A percentile compares a stretch with the other conserved stretches of the same genome.
Evolutionary conservation across 257 asterid genomes (phyloP).

Genomic region (Anisodus acutangulus): DNA sequence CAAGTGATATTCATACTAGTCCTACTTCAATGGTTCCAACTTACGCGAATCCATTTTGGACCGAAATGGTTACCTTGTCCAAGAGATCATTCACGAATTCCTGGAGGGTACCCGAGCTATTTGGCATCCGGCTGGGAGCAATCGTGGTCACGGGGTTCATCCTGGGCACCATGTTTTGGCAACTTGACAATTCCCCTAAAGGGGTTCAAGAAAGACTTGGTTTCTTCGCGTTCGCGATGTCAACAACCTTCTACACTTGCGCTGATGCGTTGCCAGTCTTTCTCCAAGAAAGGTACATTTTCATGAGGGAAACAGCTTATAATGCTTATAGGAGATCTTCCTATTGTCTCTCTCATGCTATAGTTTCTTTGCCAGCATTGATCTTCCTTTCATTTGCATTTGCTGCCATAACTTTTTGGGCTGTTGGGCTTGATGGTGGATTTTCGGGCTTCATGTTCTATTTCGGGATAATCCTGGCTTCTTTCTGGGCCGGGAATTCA

Average conservation of each 20-base stretch:
- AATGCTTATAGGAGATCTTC: slow-evolving; percentile 74
- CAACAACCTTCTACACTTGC: slow-evolving; percentile 80
- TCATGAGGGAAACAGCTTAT: slow-evolving; percentile 76
- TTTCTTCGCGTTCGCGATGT: slow-evolving; percentile 77
- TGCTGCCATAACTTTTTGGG: slow-evolving; percentile 70
- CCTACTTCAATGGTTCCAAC: slow-evolving; percentile 52
- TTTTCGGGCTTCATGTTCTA: slow-evolving; percentile 59
- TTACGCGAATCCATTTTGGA: slow-evolving; percentile 70
- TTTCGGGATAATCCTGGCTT: slow-evolving; percentile 56
- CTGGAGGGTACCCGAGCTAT: slow-evolving; percentile 68
- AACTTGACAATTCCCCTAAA: slow-evolving; percentile 66
- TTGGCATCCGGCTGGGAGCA: slow-evolving; percentile 56
- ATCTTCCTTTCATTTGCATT: slow-evolving; percentile 59
- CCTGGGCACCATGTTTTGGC: slow-evolving; percentile 71
- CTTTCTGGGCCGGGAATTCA: slow-evolving; percentile 87
- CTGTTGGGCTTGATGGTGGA: slow-evolving; percentile 72
- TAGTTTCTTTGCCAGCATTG: slow-evolving; percentile 60
- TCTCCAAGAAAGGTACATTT: slow-evolving; percentile 72
- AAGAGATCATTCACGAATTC: slow-evolving; percentile 65
- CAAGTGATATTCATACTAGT: slow-evolving; percentile 30
- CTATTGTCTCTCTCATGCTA: slow-evolving; percentile 67
- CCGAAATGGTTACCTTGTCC: slow-evolving; percentile 56
- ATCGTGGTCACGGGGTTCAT: slow-evolving; percentile 72
- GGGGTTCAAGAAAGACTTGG: slow-evolving; percentile 77
- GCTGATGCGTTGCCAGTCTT: slow-evolving; percentile 80